Evolutionary conservation across 345 rosid species (phyloP).

Genomic region (Ceriops tagal): DNA sequence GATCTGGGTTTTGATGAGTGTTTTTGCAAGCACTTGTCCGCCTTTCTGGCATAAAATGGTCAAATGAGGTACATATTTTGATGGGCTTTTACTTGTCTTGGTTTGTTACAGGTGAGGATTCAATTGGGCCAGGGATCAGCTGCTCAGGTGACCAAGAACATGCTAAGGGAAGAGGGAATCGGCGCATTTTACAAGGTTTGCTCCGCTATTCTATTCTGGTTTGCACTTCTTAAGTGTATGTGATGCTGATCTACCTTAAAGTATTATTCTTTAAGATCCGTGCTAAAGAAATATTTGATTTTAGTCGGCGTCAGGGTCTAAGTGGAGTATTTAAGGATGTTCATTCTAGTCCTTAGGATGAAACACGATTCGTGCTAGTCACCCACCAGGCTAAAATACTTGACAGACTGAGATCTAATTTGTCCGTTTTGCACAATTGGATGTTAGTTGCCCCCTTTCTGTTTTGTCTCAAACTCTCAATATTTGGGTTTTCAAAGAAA

Average conservation of each 20-base stretch:
- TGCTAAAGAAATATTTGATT: neutral
- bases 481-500: too few species aligned
- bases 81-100: conserved; percentile 10
- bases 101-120: conserved; percentile 77
- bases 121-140: conserved; percentile 99
- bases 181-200: conserved; percentile 93
- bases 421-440: too few species aligned
- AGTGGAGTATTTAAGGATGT: neutral
- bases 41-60: neutral
- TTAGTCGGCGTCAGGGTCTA: neutral
- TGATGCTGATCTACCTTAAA: neutral
- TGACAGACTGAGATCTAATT: too few species aligned
- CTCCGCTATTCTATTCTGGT: neutral
- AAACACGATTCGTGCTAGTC: neutral
- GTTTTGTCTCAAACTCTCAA: too few species aligned
- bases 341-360: neutral
- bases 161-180: conserved; percentile 83
- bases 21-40: neutral
- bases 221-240: neutral
- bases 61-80: conserved; percentile 7
- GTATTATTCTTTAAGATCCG: neutral
- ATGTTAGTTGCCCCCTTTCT: too few species aligned
- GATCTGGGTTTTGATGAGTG: conserved; percentile 36
- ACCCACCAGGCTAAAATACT: too few species aligned
- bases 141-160: conserved; percentile 56